Conservation (phyloP, 768 basidiomycete genomes). For the Xanthoconium stramineum region DNA sequence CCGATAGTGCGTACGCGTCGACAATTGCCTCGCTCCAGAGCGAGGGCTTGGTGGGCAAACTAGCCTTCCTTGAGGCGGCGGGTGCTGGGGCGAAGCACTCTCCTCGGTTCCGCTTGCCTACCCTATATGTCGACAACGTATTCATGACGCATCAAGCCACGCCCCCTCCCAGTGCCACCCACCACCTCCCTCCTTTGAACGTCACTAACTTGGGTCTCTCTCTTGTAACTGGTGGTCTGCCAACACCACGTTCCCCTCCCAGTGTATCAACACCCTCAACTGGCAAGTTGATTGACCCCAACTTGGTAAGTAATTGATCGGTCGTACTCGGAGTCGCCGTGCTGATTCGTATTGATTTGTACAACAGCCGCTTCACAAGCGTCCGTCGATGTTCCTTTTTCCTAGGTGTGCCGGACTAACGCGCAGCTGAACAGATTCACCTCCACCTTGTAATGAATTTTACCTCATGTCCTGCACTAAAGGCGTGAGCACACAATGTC, state of each 20-base stretch:
- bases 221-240: conserved; percentile 56
- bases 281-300: conserved; percentile 54
- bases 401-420: conserved; percentile 1
- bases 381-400: conserved; percentile 39
- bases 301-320: conserved; percentile 44
- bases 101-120: conserved; percentile 49
- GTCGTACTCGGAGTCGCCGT: not conserved
- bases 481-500: conserved; percentile 45
- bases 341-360: conserved; percentile 7
- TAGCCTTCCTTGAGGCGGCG: conserved; percentile 57
- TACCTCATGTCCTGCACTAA: conserved; percentile 83
- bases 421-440: conserved; percentile 50
- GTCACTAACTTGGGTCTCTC: conserved; percentile 39
- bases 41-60: conserved; percentile 62
- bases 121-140: conserved; percentile 49
- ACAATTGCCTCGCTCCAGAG: conserved; percentile 55
- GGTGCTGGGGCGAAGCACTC: conserved; percentile 42
- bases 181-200: conserved; percentile 47
- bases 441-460: conserved; percentile 82
- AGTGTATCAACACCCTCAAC: conserved; percentile 28
- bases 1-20: conserved; percentile 52
- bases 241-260: conserved; percentile 63
- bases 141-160: conserved; percentile 37
- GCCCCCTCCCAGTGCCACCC: conserved; percentile 21
- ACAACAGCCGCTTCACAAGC: conserved; percentile 70